These are phyloP conservation scores for Sporothrix brunneoviolacea DNA, from an alignment of 2,329 filamentous ascomycete species.

Conservation along the genomic window DNA sequence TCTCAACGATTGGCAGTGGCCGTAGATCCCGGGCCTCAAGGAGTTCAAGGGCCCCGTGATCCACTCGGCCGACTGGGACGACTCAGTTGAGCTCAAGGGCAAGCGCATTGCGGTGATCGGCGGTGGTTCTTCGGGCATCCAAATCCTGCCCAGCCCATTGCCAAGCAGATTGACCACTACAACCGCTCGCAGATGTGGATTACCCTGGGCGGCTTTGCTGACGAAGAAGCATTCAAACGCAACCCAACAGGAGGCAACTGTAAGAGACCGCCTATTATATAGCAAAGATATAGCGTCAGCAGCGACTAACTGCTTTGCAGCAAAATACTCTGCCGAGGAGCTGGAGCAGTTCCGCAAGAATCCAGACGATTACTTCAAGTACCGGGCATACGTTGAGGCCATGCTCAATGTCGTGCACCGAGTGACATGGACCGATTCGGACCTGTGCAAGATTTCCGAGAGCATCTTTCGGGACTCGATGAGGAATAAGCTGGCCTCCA, in stretches of 20 bases:
- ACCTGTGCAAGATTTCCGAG: constrained; percentile 20
- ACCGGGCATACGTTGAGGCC: constrained; percentile 41
- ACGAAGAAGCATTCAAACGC: constrained; percentile 5
- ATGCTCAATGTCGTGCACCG: constrained; percentile 35
- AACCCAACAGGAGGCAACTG: constrained; percentile 4
- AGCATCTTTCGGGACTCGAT: constrained; percentile 10
- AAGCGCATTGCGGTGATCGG: constrained; percentile 3
- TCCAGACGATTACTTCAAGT: constrained; percentile 45
- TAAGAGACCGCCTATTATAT: too few relatives aligned
- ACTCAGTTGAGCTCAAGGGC: constrained; percentile 18
- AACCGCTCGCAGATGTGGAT: constrained; percentile 24
- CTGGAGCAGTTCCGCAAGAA: constrained; percentile 42
- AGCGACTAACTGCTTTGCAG: not conserved
- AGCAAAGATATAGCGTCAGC: too few relatives aligned
- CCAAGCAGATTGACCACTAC: constrained; percentile 28
- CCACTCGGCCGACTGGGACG: constrained; percentile 14
- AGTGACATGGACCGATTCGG: not conserved
- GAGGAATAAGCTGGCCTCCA: constrained; percentile 25
- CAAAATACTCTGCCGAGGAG: constrained; percentile 32
- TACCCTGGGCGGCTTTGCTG: constrained; percentile 12
- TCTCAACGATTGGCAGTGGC: constrained; percentile 44
- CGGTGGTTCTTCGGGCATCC: not conserved
- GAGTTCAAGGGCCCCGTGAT: constrained; percentile 10
- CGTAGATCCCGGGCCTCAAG: constrained; percentile 7
- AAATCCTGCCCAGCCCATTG: constrained; percentile 27